Evolutionary conservation across 202 grass and related monocot genomes (phyloP).

Genomic region (Schoenoplectus tabernaemontani): DNA sequence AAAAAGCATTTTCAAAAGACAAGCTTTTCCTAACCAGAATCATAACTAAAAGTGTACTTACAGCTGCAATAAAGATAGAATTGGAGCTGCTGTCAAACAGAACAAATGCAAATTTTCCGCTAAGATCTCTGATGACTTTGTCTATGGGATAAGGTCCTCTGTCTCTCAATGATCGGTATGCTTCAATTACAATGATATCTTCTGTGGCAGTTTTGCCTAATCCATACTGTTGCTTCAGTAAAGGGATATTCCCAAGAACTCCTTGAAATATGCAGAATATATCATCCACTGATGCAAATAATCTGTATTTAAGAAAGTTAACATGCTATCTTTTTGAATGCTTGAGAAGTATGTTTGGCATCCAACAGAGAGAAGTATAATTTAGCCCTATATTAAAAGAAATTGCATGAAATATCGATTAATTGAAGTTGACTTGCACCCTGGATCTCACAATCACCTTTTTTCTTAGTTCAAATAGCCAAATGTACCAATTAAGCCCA

Average conservation of each 20-base stretch:
- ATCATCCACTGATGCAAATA: conserved; percentile 51
- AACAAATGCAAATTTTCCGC: conserved; percentile 50
- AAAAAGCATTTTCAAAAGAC: neutral
- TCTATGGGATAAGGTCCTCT: conserved; percentile 64
- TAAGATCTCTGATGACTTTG: conserved; percentile 48
- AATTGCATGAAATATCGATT: neutral
- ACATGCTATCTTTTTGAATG: neutral
- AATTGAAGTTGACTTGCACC: neutral
- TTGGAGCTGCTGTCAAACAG: conserved; percentile 48
- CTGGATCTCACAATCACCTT: neutral
- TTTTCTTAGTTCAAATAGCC: neutral
- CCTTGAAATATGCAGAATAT: conserved; percentile 64
- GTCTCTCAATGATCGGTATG: conserved; percentile 65
- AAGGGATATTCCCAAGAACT: conserved; percentile 38
- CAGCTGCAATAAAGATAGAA: conserved; percentile 49
- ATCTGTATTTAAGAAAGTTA: conserved; percentile 8
- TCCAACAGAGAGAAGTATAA: neutral
- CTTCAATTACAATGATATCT: conserved; percentile 57
- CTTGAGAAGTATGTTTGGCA: neutral
- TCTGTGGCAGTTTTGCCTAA: conserved; percentile 47
- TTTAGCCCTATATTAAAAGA: neutral
- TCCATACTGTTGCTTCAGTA: conserved; percentile 64
- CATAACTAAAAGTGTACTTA: conserved; percentile 22
- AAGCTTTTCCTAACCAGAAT: neutral
- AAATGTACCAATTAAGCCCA: neutral